Evolutionary conservation across 1,284 basidiomycete species (phyloP).

Genomic region (Ustilago sp.): DNA sequence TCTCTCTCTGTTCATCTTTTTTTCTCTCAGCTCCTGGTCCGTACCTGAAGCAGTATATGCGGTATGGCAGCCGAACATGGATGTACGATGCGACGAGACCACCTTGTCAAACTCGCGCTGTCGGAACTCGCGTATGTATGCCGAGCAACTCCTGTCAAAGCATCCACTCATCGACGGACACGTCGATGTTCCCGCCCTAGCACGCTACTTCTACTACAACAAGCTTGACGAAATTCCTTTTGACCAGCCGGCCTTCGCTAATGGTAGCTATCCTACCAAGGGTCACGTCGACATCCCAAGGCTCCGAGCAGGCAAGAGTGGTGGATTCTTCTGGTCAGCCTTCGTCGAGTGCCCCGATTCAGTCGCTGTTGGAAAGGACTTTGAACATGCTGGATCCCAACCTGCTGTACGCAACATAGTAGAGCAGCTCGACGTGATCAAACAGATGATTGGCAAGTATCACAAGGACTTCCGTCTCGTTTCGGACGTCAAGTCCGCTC

Average conservation of each 20-base stretch:
- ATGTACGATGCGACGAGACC: slow-evolving; percentile 10
- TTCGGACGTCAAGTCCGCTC: slow-evolving; percentile 20
- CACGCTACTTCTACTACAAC: slow-evolving; percentile 37
- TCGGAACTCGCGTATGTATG: slow-evolving; percentile 24
- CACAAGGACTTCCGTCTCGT: slow-evolving; percentile 34
- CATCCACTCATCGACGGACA: slow-evolving; percentile 55
- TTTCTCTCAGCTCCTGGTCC: slow-evolving; percentile 5
- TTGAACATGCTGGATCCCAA: slow-evolving; percentile 33
- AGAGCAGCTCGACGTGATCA: slow-evolving; percentile 52
- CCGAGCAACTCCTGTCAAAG: slow-evolving; percentile 19
- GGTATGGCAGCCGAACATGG: slow-evolving; percentile 5
- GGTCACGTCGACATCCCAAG: slow-evolving; percentile 53
- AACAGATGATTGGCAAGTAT: slow-evolving; percentile 40
- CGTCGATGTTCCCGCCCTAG: slow-evolving; percentile 49
- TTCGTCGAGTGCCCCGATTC: slow-evolving; percentile 47
- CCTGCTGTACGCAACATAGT: slow-evolving; percentile 41
- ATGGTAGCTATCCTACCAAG: slow-evolving; percentile 30
- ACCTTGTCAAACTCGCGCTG: slow-evolving; percentile 11
- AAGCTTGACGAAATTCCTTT: slow-evolving; percentile 44
- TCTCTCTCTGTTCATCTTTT: slow-evolving; percentile 1
- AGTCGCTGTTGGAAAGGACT: slow-evolving; percentile 28
- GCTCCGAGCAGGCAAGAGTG: slow-evolving; percentile 34
- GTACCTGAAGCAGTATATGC: neutral
- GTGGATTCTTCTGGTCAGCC: slow-evolving; percentile 56
- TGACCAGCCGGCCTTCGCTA: slow-evolving; percentile 26